These are phyloP conservation scores for Pleurotus pulmonarius DNA, from an alignment of 768 basidiomycete genomes.

Conservation along the genomic window DNA sequence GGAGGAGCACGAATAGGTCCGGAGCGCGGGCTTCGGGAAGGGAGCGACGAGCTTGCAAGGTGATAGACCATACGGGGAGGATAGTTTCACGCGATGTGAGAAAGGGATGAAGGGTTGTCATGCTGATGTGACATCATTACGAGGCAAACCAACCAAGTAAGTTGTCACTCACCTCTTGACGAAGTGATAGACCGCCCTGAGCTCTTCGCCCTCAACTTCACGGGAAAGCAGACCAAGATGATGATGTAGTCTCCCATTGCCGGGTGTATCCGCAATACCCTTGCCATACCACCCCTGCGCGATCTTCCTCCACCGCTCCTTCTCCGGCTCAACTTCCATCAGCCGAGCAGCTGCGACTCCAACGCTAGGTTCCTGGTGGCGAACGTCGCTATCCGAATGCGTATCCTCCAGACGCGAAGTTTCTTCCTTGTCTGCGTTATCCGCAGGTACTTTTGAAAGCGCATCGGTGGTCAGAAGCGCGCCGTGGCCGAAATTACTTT, in stretches of 20 bases:
- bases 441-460: conserved; percentile 38
- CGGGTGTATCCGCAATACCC: conserved; percentile 85
- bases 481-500: conserved; percentile 40
- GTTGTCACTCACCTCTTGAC: conserved; percentile 72
- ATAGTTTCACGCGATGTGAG: conserved; percentile 86
- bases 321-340: conserved; percentile 85
- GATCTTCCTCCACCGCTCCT: conserved; percentile 86
- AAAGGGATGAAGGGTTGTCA: conserved; percentile 91
- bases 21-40: conserved; percentile 69
- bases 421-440: conserved; percentile 18
- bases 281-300: conserved; percentile 92
- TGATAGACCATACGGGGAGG: conserved; percentile 80
- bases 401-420: conserved; percentile 13
- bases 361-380: conserved; percentile 52
- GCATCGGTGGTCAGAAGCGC: conserved; percentile 53
- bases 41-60: conserved; percentile 69
- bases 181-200: conserved; percentile 89
- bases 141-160: conserved; percentile 8
- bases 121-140: conserved; percentile 40
- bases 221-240: conserved; percentile 86
- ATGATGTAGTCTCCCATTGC: conserved; percentile 93
- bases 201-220: conserved; percentile 78
- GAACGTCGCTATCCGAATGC: conserved; percentile 5
- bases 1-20: conserved; percentile 87
- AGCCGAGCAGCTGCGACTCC: conserved; percentile 79